Percentiles rank a stretch among this genome's conserved stretches.
phyloP scores from a whole-genome alignment of 2,329 filamentous ascomycete genomes.

The Fusarium napiforme region DNA sequence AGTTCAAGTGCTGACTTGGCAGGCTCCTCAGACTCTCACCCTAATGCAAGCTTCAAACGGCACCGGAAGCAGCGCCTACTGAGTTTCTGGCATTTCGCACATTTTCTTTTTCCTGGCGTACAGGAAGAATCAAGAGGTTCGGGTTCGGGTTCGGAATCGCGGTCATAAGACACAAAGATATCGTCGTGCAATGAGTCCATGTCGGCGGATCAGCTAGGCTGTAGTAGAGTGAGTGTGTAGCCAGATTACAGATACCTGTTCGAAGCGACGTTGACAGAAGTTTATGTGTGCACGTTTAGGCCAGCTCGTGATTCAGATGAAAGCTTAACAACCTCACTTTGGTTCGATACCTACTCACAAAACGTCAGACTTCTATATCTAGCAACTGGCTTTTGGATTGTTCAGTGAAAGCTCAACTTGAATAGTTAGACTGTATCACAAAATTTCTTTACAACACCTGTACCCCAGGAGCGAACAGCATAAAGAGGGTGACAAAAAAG shows the following conservation, averaged over 20 bases:
- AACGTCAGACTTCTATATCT: background rate
- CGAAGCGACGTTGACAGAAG: background rate
- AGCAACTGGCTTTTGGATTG: background rate
- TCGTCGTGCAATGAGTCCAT: conserved; percentile 1
- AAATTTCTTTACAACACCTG: background rate
- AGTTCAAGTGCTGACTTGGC: background rate
- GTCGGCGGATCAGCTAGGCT: background rate
- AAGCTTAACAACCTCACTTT: background rate
- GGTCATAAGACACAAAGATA: background rate
- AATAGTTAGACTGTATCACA: background rate
- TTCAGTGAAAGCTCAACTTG: too few species aligned
- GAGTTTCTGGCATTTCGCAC: conserved; percentile 1
- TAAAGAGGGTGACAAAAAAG: background rate
- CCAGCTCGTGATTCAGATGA: background rate
- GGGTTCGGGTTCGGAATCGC: background rate
- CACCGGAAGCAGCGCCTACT: background rate
- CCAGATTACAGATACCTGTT: background rate
- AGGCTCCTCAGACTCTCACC: background rate
- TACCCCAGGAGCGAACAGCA: background rate
- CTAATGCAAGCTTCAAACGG: background rate
- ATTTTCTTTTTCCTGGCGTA: background rate
- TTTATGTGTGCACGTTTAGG: background rate
- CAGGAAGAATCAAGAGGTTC: background rate
- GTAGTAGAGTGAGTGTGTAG: background rate
- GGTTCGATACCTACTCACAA: background rate